Conservation (phyloP, 345 rosid species). For the Anastatica hierochuntica region DNA sequence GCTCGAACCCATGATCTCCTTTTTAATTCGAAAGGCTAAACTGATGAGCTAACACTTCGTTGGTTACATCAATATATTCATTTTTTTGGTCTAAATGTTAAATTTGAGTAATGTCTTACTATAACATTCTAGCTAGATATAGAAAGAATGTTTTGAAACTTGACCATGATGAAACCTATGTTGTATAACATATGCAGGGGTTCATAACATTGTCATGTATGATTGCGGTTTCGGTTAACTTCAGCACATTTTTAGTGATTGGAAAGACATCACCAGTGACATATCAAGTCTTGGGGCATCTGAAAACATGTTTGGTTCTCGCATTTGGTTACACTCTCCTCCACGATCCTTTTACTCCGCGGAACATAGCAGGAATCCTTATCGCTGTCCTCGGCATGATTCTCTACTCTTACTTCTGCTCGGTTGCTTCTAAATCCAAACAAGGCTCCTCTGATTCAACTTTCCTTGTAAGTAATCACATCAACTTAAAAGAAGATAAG, state of each 20-base stretch:
- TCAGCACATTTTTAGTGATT: constrained; percentile 92
- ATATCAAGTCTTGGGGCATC: constrained; percentile 95
- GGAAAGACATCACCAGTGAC: constrained; percentile 99
- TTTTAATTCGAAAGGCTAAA: too few species aligned
- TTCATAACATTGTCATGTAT: constrained; percentile 79
- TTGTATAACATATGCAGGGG: constrained; percentile 60
- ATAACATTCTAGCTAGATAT: not conserved
- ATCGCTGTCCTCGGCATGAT: constrained; percentile 89
- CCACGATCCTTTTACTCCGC: constrained; percentile 81
- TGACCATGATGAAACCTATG: not conserved
- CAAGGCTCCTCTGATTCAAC: constrained; percentile 52
- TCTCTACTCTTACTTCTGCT: constrained; percentile 79
- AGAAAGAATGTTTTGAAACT: not conserved
- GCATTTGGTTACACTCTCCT: constrained; percentile 78
- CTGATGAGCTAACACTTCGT: too few species aligned
- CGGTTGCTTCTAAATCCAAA: constrained; percentile 63
- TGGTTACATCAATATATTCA: too few species aligned
- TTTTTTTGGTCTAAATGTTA: too few species aligned
- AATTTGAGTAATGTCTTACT: too few species aligned
- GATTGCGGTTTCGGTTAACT: constrained; percentile 91
- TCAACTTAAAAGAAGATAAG: not conserved
- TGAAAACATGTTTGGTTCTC: constrained; percentile 90
- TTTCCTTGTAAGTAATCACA: constrained; percentile 41
- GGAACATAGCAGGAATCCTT: constrained; percentile 77
- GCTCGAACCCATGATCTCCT: too few species aligned